Conservation (phyloP, 2,329 filamentous ascomycete genomes). For the Hypoxylon sp. region DNA sequence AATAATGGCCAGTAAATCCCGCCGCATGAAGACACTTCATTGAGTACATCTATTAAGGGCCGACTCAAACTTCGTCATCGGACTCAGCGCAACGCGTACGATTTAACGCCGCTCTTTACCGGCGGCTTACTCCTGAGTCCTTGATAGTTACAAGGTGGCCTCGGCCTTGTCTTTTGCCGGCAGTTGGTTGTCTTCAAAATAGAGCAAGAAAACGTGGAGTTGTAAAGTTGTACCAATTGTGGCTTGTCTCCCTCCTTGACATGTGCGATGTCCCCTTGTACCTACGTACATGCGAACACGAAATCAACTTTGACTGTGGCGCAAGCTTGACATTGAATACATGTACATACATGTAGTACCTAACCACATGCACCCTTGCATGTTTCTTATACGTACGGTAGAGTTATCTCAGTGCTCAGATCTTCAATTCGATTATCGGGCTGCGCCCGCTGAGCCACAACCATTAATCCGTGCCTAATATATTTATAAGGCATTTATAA, state of each 20-base stretch:
- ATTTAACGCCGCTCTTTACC: constrained; percentile 25
- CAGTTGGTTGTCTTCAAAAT: constrained; percentile 20
- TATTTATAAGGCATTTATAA: too few relatives aligned
- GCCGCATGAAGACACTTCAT: constrained; percentile 33
- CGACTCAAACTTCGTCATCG: constrained; percentile 24
- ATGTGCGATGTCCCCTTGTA: neutral
- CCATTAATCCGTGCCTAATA: too few relatives aligned
- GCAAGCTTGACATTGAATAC: constrained; percentile 34
- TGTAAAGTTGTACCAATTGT: constrained; percentile 30
- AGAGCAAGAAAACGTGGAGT: constrained; percentile 26
- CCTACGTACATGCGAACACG: constrained; percentile 15
- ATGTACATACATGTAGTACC: too few relatives aligned
- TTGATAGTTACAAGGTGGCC: constrained; percentile 16
- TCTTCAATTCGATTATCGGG: too few relatives aligned
- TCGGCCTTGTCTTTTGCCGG: constrained; percentile 15
- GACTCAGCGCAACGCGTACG: neutral
- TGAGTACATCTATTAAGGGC: constrained; percentile 25
- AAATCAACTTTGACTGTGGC: constrained; percentile 30
- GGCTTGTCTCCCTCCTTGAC: constrained; percentile 22
- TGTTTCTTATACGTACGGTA: too few relatives aligned
- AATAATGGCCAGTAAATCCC: constrained; percentile 35
- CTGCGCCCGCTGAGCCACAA: too few relatives aligned
- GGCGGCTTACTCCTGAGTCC: constrained; percentile 12
- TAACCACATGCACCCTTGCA: constrained; percentile 23
- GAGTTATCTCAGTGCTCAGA: too few relatives aligned